phyloP scores from a whole-genome alignment of 306 rosid genomes.

The Bauhinia variegata region DNA sequence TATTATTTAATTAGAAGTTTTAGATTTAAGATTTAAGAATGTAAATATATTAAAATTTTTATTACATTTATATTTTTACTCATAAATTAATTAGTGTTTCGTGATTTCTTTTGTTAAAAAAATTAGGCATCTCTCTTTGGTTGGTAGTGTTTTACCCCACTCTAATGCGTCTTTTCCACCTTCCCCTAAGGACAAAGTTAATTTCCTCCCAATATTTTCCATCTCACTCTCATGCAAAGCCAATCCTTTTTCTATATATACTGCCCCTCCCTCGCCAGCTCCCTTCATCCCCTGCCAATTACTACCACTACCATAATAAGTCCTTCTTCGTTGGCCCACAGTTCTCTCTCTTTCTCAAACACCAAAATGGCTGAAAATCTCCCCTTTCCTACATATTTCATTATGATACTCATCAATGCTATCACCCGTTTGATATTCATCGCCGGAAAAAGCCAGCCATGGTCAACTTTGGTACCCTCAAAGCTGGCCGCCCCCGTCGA shows the following conservation, averaged over 20 bases:
- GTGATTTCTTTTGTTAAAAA: too few relatives aligned
- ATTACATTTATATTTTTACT: too few relatives aligned
- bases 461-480: constrained; percentile 30
- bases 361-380: constrained; percentile 46
- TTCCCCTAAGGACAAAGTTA: neutral
- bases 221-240: constrained; percentile 29
- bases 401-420: constrained; percentile 35
- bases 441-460: constrained; percentile 44
- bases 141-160: neutral
- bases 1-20: too few relatives aligned
- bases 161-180: constrained; percentile 39
- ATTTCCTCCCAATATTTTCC: neutral
- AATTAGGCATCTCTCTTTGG: constrained; percentile 1
- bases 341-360: constrained; percentile 16
- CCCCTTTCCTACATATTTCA: constrained; percentile 33
- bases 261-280: constrained; percentile 8
- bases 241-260: constrained; percentile 44
- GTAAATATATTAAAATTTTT: too few relatives aligned
- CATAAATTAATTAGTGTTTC: too few relatives aligned
- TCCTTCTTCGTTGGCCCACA: too few relatives aligned
- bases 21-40: too few relatives aligned
- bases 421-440: constrained; percentile 48
- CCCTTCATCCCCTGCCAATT: too few relatives aligned
- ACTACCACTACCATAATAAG: too few relatives aligned
- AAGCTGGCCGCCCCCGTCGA: constrained; percentile 22